Evolutionary conservation across 1,284 basidiomycete genomes (phyloP).

Genomic region (Amylostereum areolatum): DNA sequence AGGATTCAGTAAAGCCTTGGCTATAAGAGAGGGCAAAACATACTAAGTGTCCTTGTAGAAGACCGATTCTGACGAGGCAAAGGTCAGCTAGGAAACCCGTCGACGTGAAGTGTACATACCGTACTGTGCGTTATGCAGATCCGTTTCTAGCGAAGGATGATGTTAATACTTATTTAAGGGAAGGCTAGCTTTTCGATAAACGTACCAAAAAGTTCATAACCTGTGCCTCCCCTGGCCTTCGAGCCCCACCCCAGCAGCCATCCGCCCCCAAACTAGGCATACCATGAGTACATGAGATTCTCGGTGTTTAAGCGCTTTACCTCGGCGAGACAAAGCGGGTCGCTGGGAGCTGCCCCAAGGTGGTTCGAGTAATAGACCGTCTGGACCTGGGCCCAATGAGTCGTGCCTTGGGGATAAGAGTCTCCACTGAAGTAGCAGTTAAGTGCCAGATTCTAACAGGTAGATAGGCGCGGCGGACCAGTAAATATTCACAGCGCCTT

Average conservation of each 20-base stretch:
- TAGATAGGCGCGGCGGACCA: slow-evolving; percentile 23
- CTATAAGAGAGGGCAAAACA: slow-evolving; percentile 8
- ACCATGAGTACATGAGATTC: not conserved
- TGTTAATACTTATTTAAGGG: too few species aligned
- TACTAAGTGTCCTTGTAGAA: slow-evolving; percentile 49
- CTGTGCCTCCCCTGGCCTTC: slow-evolving; percentile 34
- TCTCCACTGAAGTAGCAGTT: slow-evolving; percentile 29
- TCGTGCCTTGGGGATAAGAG: slow-evolving; percentile 42
- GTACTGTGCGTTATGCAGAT: slow-evolving; percentile 37
- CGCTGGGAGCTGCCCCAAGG: slow-evolving; percentile 34
- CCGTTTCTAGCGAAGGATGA: slow-evolving; percentile 19
- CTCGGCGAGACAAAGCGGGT: slow-evolving; percentile 44
- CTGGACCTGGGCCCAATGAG: slow-evolving; percentile 41
- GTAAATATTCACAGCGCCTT: slow-evolving; percentile 41
- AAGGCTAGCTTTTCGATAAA: slow-evolving; percentile 18
- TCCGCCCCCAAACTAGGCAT: slow-evolving; percentile 39
- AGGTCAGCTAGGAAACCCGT: not conserved
- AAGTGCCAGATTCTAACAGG: not conserved
- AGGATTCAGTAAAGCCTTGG: not conserved
- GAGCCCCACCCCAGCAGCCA: slow-evolving; percentile 40
- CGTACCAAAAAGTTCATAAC: slow-evolving; percentile 44
- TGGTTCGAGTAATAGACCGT: slow-evolving; percentile 40
- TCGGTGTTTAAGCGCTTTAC: slow-evolving; percentile 19
- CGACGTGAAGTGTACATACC: slow-evolving; percentile 1
- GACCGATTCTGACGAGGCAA: slow-evolving; percentile 30